Evolutionary conservation across 2,329 filamentous ascomycete species (phyloP).

Genomic region (Scedosporium minutisporum): DNA sequence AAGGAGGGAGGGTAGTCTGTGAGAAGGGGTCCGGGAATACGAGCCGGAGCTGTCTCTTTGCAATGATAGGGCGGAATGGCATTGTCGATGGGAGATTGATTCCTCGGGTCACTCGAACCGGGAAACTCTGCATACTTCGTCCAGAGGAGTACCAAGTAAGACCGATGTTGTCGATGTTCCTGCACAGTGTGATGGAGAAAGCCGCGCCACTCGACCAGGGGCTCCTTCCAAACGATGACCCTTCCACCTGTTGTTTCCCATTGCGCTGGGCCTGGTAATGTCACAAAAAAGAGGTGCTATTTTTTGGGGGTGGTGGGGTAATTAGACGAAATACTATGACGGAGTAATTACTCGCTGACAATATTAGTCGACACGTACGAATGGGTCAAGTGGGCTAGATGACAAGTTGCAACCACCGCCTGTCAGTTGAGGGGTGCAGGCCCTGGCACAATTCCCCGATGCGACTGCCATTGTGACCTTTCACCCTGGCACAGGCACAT

Average conservation of each 20-base stretch:
- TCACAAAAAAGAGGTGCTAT: too few relatives aligned
- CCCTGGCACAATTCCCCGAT: neutral
- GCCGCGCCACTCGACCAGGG: neutral
- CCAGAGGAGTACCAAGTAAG: neutral
- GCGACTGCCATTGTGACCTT: neutral
- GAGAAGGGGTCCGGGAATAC: neutral
- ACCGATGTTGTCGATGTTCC: neutral
- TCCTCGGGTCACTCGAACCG: neutral
- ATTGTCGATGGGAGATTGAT: neutral
- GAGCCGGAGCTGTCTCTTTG: neutral
- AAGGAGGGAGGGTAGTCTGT: neutral
- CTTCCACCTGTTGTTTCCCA: too few relatives aligned
- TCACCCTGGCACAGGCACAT: neutral
- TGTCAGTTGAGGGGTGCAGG: neutral
- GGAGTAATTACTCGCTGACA: too few relatives aligned
- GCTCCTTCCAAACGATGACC: neutral
- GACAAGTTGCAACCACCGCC: neutral
- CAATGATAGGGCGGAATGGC: neutral
- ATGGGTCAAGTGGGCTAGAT: neutral
- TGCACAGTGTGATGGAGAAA: neutral
- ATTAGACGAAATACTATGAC: too few relatives aligned
- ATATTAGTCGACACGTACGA: too few relatives aligned
- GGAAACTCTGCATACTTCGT: neutral
- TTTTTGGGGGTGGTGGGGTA: too few relatives aligned
- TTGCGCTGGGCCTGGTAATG: too few relatives aligned